Evolutionary conservation across 306 rosid genomes (phyloP), one percentile per base, ranked within the genome.

Genomic region (Carpinus viminea): DNA sequence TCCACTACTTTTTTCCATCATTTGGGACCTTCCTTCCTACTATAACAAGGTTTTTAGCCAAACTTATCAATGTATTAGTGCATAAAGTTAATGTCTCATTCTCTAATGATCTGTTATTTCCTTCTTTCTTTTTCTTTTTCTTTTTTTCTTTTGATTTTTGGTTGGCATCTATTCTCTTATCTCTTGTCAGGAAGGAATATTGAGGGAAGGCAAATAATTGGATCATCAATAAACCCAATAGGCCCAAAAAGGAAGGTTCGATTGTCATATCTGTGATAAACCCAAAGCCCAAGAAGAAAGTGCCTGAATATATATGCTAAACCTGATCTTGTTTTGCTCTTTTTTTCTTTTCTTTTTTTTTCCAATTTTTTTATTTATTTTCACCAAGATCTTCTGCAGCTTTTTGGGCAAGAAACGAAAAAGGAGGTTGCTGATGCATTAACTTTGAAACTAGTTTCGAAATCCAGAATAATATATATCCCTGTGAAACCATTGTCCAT

Each of bases 1-100:
- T 62, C 61, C 46, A 18, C 77, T 73, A 12, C 43, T 52, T 28
- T 50, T 76, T 79, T 64, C 21, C 38, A 57, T 47, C 46, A 77
- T 78, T 47, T 70, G 41, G 55, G 59, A 41, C 31, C 28, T 12
- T 69, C 56, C 57, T 45, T 6, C 48, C 51, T 47, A 47, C 2
- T 47, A 0, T 47, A 8, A 11, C 52, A 10, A 48, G 52, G 15
- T 48, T 68, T 68, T n/a, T n/a, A 68, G n/a, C 28, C 45, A 62
- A 56, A 31, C 15, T 24, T 26, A 20, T 59, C 1, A 12, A 5
- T 21, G 65, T 28, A 45, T 31, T 31, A 31, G 34, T 31, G 2
- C 48, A 45, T 45, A 45, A 45, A 45, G 48, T 8, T 45, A 6
- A 45, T 45, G 48, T n/a, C 28, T 9, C n/a, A 5, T 57, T 8